These are phyloP conservation scores for Penicillium nordicum DNA, from an alignment of 2,329 filamentous ascomycete species.

Conservation along the genomic window DNA sequence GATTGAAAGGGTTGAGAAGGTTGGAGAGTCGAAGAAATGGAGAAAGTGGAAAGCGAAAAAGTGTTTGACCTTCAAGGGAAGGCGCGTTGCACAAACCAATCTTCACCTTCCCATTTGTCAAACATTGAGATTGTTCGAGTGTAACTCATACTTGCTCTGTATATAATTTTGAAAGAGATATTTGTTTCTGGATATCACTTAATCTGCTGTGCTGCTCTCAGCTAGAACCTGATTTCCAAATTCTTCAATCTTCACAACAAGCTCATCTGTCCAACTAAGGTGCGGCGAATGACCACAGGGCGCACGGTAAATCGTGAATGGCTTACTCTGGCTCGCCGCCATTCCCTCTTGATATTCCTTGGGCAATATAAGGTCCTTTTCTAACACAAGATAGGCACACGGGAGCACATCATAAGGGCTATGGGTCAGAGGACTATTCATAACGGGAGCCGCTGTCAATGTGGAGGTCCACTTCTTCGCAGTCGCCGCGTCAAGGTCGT, in stretches of 20 bases:
- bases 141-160: background rate
- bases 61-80: background rate
- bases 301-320: constrained; percentile 26
- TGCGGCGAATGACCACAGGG: constrained; percentile 32
- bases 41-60: background rate
- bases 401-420: constrained; percentile 31
- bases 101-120: background rate
- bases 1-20: background rate
- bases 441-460: constrained; percentile 27
- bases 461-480: constrained; percentile 25
- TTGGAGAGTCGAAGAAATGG: background rate
- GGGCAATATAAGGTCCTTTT: constrained; percentile 28
- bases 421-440: constrained; percentile 30
- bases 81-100: background rate
- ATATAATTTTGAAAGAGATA: no score
- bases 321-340: constrained; percentile 22
- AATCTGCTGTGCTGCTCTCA: background rate
- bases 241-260: constrained; percentile 22
- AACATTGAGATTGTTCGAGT: background rate
- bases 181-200: background rate
- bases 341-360: constrained; percentile 34
- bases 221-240: constrained; percentile 14
- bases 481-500: constrained; percentile 21
- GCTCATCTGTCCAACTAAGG: constrained; percentile 30
- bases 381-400: constrained; percentile 34